Percentiles rank a stretch among this genome's conserved stretches.
Conservation (phyloP, 2,329 filamentous ascomycete genomes). For the Penicillium expansum region DNA sequence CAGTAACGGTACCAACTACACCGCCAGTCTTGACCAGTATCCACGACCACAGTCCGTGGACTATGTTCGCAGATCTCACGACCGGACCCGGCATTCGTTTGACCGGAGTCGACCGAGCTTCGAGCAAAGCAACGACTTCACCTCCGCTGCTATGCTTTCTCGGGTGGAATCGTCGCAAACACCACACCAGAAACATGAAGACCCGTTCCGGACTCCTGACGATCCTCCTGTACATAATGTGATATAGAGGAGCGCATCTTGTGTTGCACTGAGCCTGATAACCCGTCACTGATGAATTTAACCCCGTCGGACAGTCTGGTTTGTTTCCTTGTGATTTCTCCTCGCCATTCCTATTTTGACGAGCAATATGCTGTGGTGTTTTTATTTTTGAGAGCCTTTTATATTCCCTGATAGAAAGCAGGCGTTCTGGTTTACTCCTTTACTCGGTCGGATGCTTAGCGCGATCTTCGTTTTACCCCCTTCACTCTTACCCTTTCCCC, state of each 20-base stretch:
- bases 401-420: constrained; percentile 42
- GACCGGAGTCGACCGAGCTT: constrained; percentile 80
- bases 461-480: constrained; percentile 19
- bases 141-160: constrained; percentile 78
- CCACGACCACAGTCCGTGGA: constrained; percentile 63
- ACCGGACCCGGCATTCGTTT: constrained; percentile 81
- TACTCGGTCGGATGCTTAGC: constrained; percentile 32
- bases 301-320: constrained; percentile 33
- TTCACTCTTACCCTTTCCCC: constrained; percentile 13
- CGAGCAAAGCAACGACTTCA: constrained; percentile 86
- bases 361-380: constrained; percentile 25
- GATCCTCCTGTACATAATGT: constrained; percentile 34
- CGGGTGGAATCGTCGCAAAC: constrained; percentile 70
- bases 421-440: constrained; percentile 38
- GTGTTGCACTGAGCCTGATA: constrained; percentile 29
- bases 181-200: constrained; percentile 31
- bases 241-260: constrained; percentile 27
- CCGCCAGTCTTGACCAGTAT: constrained; percentile 49
- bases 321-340: constrained; percentile 22
- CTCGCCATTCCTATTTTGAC: constrained; percentile 17
- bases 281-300: constrained; percentile 27
- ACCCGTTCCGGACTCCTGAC: constrained; percentile 34
- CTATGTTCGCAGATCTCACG: constrained; percentile 67
- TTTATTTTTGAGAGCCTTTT: constrained; percentile 29
- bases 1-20: constrained; percentile 92